Evolutionary conservation across 2,329 filamentous ascomycete species (phyloP).

Genomic region (Phyllosticta citribraziliensis): DNA sequence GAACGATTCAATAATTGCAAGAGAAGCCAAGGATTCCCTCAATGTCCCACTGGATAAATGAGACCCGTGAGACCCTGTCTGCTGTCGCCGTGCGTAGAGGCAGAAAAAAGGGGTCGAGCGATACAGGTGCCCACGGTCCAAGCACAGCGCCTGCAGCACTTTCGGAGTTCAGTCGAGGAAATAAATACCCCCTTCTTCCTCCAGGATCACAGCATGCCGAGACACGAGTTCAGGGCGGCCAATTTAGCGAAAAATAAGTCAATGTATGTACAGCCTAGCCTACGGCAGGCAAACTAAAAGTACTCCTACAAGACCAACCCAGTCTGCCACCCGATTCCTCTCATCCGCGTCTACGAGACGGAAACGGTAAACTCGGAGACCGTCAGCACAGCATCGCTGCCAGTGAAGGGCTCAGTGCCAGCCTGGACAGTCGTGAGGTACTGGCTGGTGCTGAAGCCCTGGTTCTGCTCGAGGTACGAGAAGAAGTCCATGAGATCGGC

Average conservation of each 20-base stretch:
- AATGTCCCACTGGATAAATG: not conserved
- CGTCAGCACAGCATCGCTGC: slow-evolving; percentile 37
- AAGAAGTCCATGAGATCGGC: slow-evolving; percentile 51
- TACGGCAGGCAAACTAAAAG: too few species aligned
- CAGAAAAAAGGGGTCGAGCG: not conserved
- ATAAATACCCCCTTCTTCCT: not conserved
- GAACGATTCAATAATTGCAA: not conserved
- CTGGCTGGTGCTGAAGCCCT: slow-evolving; percentile 39
- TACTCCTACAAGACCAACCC: not conserved
- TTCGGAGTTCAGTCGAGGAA: not conserved
- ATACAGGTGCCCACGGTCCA: not conserved
- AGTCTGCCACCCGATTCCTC: not conserved
- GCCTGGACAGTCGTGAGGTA: slow-evolving; percentile 45
- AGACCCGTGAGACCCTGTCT: not conserved
- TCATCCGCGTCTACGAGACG: not conserved
- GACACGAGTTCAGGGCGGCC: not conserved
- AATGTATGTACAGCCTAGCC: not conserved
- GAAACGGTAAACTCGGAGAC: slow-evolving; percentile 29
- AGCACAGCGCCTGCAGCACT: not conserved
- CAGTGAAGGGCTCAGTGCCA: slow-evolving; percentile 49
- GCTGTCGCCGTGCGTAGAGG: not conserved
- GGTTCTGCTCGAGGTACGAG: slow-evolving; percentile 47
- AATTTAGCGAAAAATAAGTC: not conserved
- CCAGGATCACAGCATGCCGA: not conserved
- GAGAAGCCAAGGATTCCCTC: not conserved